Base-by-base conservation (phyloP, 2,329 filamentous ascomycete species). In the Rhytidhysteron rufulum region DNA sequence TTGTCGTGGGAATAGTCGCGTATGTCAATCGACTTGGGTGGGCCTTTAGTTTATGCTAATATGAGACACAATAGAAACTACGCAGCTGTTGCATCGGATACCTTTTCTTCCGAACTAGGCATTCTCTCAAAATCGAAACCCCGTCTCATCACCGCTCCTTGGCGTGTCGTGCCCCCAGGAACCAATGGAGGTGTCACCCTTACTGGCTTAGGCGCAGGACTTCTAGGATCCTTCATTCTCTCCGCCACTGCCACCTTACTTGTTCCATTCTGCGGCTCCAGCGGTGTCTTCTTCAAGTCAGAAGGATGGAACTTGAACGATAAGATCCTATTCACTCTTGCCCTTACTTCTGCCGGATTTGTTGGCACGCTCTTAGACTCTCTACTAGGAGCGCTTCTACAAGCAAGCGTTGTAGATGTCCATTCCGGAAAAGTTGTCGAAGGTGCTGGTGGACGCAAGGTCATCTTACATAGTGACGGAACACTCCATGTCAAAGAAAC, bases 111-210 rank as follows among this genome's bases (percentile, higher is more conserved):
- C 9, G 93, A 98, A 70, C 81, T 98, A 16, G 93, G 93, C 11
- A 98, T 98, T 41, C 74, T 98, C 10, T 85, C 90, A 5, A 79
- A 75, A 43, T 77, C 77, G 18, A 71, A 79, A 32, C 93, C 93
- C 7, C 82, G 90, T 25, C 79, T 98, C 27, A 91, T 98, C 60
- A 96, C 88, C 4, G 90, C 86, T 11, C 80, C 77, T 13, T 75
- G 93, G 56, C 83, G 86, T 43, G 77, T 80, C 48, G 93, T 97
- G 0, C 90, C 93, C 0, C 84, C 80, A 1, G 93, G 93, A 36
- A 97, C 93, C 31, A 98, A 98, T 60, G 93, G 93, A 22, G 93
- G 91, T 13, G 87, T 98, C 7, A 94, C 88, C 0, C 52, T 81
- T 0, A 71, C 79, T 33, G 93, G 93, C 0, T 70, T 95, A 0